These are phyloP conservation scores for Pichia inconspicua DNA, from an alignment of 1,139 yeast genomes.

Conservation along the genomic window DNA sequence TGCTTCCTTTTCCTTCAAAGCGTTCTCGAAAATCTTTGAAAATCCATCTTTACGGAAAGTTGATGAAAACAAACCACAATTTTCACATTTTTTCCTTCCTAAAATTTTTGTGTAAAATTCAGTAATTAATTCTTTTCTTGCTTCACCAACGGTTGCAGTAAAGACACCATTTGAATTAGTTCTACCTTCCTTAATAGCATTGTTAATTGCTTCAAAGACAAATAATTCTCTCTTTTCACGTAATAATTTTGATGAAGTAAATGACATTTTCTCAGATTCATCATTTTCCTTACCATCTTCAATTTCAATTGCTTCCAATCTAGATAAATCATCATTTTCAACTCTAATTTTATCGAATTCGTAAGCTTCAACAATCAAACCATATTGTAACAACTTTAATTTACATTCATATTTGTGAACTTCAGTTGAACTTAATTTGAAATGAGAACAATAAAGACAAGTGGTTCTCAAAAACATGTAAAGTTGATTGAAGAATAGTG, in stretches of 20 bases:
- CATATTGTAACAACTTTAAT: conserved; percentile 77
- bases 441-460: conserved; percentile 86
- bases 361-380: conserved; percentile 70
- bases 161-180: conserved; percentile 58
- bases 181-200: conserved; percentile 74
- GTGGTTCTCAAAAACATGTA: conserved; percentile 75
- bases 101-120: conserved; percentile 68
- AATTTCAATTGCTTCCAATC: conserved; percentile 7
- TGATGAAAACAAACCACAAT: conserved; percentile 94
- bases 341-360: conserved; percentile 58
- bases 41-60: conserved; percentile 91
- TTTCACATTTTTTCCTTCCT: conserved; percentile 81
- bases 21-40: conserved; percentile 83
- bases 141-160: conserved; percentile 82
- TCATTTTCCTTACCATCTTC: conserved; percentile 20
- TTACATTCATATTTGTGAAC: conserved; percentile 73
- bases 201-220: conserved; percentile 62
- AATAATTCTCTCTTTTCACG: conserved; percentile 56
- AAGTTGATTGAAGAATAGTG: conserved; percentile 86
- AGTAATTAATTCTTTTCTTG: conserved; percentile 68
- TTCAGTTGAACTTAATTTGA: conserved; percentile 61
- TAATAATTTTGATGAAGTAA: conserved; percentile 13
- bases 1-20: conserved; percentile 72
- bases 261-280: conserved; percentile 14
- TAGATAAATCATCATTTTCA: conserved; percentile 34